Conservation (phyloP, 2,329 filamentous ascomycete species). For the Lachnellula willkommii region DNA sequence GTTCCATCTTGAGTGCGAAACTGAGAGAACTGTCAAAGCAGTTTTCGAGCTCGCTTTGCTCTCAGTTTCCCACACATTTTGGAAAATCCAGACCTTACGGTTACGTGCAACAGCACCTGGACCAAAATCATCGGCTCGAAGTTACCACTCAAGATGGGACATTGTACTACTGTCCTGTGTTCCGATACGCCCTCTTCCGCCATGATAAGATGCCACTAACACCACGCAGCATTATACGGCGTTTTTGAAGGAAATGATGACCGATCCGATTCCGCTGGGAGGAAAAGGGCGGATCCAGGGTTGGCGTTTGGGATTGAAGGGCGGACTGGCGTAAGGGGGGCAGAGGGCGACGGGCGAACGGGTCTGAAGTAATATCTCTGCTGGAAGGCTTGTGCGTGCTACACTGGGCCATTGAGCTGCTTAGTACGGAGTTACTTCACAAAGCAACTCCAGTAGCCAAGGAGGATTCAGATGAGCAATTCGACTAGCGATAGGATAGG, state of each 20-base stretch:
- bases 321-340: background rate
- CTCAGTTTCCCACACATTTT: background rate
- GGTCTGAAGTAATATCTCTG: background rate
- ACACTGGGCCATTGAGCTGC: background rate
- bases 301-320: background rate
- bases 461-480: background rate
- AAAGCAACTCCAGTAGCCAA: background rate
- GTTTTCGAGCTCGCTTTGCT: background rate
- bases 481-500: background rate
- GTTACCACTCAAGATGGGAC: background rate
- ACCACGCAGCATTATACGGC: background rate
- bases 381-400: background rate
- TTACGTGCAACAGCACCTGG: background rate
- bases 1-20: background rate
- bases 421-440: background rate
- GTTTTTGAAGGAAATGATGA: no score
- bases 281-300: background rate
- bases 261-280: background rate
- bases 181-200: background rate
- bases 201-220: background rate
- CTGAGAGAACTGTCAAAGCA: background rate
- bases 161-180: background rate
- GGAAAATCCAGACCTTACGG: background rate
- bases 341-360: background rate
- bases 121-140: background rate